Conservation (phyloP, 208 protist species). For the Leishmania braziliensis region DNA sequence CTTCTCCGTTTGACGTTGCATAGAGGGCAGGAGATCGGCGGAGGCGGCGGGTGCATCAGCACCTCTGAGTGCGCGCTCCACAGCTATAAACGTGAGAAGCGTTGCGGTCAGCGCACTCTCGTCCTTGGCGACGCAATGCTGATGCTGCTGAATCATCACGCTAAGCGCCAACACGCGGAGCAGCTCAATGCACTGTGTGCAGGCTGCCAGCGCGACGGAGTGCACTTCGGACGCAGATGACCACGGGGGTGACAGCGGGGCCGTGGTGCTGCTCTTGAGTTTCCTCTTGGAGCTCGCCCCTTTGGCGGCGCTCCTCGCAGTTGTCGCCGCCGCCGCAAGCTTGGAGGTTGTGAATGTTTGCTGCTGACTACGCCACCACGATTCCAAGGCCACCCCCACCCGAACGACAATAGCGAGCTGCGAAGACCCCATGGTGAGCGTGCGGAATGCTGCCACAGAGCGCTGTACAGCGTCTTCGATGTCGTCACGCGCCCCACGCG, state of each 20-base stretch:
- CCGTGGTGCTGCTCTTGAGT: background rate
- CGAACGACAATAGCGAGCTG: constrained; percentile 17
- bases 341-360: background rate
- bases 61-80: constrained; percentile 14
- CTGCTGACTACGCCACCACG: constrained; percentile 27
- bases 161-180: constrained; percentile 11
- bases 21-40: background rate
- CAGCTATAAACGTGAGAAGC: constrained; percentile 10
- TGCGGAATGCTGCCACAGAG: constrained; percentile 25
- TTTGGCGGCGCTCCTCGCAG: background rate
- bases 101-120: constrained; percentile 18
- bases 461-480: constrained; percentile 5
- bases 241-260: background rate
- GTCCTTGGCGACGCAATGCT: background rate
- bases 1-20: constrained; percentile 1
- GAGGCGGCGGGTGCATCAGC: background rate
- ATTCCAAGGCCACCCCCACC: constrained; percentile 23
- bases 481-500: background rate
- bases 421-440: constrained; percentile 19
- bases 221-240: background rate
- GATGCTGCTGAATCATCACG: constrained; percentile 10
- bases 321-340: background rate
- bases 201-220: background rate
- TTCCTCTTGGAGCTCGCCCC: constrained; percentile 5
- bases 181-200: constrained; percentile 15